These are phyloP conservation scores for Primulina eburnea DNA, from an alignment of 257 asterid species.

Conservation along the genomic window DNA sequence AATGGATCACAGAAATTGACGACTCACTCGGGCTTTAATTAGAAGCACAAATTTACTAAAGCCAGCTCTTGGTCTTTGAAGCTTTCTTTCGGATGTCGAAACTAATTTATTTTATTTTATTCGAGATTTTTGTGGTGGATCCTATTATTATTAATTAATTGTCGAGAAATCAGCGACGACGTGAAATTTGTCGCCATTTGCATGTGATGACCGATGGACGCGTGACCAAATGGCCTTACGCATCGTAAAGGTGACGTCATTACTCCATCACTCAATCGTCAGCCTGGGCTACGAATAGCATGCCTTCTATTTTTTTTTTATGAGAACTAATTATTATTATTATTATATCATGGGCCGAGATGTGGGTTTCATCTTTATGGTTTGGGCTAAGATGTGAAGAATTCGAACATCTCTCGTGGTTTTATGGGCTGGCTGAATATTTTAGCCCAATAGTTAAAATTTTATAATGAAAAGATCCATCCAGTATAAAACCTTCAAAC, in stretches of 20 bases:
- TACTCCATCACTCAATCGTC: constrained; percentile 23
- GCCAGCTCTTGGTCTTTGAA: not conserved
- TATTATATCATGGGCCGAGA: no score
- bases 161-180: no score
- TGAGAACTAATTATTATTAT: no score
- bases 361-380: not conserved
- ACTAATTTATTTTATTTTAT: no score
- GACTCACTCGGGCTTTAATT: no score
- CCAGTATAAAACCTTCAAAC: not conserved
- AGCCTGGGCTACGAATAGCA: no score
- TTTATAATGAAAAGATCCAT: not conserved
- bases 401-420: no score
- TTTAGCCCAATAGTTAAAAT: not conserved
- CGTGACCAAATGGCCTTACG: constrained; percentile 24
- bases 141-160: not conserved
- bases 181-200: constrained; percentile 11
- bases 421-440: not conserved
- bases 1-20: no score
- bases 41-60: no score
- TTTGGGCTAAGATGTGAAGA: not conserved
- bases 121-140: not conserved
- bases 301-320: no score
- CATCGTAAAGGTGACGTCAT: not conserved
- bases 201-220: constrained; percentile 34
- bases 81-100: not conserved